Percentiles rank a stretch among this genome's conserved stretches.
Conservation (phyloP, 331 rosid species). For the Arachis monticola region DNA sequence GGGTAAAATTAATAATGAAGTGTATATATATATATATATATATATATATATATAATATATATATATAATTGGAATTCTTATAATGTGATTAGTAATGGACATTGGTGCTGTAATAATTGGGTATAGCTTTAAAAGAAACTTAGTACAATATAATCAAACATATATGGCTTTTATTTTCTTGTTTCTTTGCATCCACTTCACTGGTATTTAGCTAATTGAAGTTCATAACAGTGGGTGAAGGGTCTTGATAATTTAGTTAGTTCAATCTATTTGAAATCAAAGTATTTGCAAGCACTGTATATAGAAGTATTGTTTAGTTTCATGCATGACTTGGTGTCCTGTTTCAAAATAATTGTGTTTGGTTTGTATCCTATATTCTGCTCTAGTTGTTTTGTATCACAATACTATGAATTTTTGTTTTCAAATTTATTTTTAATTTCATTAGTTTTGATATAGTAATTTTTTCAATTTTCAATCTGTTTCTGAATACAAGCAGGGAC, state of each 20-base stretch:
- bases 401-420: too few relatives aligned
- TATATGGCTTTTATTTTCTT: background rate
- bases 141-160: constrained; percentile 40
- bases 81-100: constrained; percentile 52
- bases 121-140: constrained; percentile 35
- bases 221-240: constrained; percentile 76
- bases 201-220: constrained; percentile 78
- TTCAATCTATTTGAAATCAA: constrained; percentile 45
- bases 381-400: too few relatives aligned
- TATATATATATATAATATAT: too few relatives aligned
- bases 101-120: constrained; percentile 46
- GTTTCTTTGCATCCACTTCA: constrained; percentile 98
- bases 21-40: too few relatives aligned
- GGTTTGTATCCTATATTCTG: too few relatives aligned
- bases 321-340: too few relatives aligned
- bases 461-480: too few relatives aligned
- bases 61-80: background rate
- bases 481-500: too few relatives aligned
- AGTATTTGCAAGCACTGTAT: constrained; percentile 32
- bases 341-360: too few relatives aligned
- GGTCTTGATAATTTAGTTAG: constrained; percentile 64
- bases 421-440: too few relatives aligned
- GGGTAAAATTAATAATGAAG: too few relatives aligned
- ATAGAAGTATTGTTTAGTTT: constrained; percentile 39
- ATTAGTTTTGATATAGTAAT: too few relatives aligned